A percentile compares a stretch with the other conserved stretches of the same genome.
Evolutionary conservation across 176 grass and related monocot genomes (phyloP).

Genomic region (Eremochloa ophiuroides): DNA sequence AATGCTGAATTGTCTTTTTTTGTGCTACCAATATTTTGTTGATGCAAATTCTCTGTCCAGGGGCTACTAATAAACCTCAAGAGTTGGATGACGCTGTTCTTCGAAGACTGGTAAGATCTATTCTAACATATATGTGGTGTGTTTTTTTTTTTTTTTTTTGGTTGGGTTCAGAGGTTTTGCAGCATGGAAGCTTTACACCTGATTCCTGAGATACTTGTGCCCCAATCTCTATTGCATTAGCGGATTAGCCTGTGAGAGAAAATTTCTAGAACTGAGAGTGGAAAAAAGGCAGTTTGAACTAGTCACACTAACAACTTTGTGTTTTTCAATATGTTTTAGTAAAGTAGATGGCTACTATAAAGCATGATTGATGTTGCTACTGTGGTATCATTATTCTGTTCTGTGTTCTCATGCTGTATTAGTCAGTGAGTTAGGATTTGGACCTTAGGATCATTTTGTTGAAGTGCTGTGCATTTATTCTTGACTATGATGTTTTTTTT

Average conservation of each 20-base stretch:
- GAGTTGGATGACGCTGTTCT: slow-evolving; percentile 98
- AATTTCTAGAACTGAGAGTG: neutral
- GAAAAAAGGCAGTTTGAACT: neutral
- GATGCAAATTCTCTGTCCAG: slow-evolving; percentile 39
- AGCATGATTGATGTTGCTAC: neutral
- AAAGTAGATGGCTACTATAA: neutral
- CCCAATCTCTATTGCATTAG: neutral
- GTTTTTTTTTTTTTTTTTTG: neutral
- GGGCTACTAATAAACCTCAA: slow-evolving; percentile 99
- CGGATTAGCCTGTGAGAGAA: neutral
- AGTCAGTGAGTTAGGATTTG: neutral
- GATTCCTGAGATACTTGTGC: neutral
- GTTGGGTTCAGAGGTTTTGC: neutral
- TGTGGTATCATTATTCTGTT: neutral
- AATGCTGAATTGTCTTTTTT: neutral
- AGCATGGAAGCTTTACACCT: neutral
- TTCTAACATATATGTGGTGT: neutral
- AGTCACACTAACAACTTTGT: neutral
- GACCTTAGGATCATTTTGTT: neutral
- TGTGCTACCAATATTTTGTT: slow-evolving; percentile 25
- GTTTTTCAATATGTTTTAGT: neutral
- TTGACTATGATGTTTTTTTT: neutral
- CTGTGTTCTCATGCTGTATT: neutral
- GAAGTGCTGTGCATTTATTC: neutral
- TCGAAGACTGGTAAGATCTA: slow-evolving; percentile 70